Conservation (phyloP, 192 early-diverging fungal genomes). For the Dissophora globulifera region DNA sequence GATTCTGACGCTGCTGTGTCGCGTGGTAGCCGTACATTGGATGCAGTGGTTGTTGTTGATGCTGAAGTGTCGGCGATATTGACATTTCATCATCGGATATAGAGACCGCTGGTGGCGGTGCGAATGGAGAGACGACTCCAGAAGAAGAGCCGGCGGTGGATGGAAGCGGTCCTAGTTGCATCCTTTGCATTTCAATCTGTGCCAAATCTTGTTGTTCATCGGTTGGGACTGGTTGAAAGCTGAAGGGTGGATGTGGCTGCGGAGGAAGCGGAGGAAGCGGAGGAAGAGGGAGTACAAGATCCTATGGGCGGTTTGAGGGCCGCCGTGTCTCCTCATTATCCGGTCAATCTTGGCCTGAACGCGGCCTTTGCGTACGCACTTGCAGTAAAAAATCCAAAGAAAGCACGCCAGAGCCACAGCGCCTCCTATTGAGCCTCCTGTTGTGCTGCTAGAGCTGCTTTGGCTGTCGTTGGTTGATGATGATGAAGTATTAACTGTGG, state of each 20-base stretch:
- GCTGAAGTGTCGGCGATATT: too few species aligned
- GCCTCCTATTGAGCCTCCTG: conserved; percentile 5
- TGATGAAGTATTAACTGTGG: not conserved
- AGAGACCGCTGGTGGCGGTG: not conserved
- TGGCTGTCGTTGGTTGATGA: not conserved
- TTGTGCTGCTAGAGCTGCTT: not conserved
- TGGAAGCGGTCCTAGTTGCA: conserved; percentile 8
- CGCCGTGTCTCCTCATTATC: not conserved
- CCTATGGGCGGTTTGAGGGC: too few species aligned
- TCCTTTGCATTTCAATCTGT: conserved; percentile 19
- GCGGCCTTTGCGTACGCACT: not conserved
- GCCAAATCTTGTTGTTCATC: conserved; percentile 12
- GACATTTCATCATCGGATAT: not conserved
- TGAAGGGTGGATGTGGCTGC: not conserved
- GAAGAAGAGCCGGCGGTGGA: not conserved
- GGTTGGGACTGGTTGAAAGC: not conserved
- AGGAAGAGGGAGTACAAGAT: not conserved
- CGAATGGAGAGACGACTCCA: conserved; percentile 2
- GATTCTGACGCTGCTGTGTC: too few species aligned
- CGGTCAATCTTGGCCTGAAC: not conserved
- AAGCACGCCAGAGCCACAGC: not conserved
- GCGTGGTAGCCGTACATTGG: too few species aligned
- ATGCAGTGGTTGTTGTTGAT: too few species aligned
- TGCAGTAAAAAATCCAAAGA: not conserved
- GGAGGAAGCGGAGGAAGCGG: not conserved